Evolutionary conservation across 768 basidiomycete genomes (phyloP), one percentile per base, ranked within the genome.

Genomic region (Collybiopsis confluens): DNA sequence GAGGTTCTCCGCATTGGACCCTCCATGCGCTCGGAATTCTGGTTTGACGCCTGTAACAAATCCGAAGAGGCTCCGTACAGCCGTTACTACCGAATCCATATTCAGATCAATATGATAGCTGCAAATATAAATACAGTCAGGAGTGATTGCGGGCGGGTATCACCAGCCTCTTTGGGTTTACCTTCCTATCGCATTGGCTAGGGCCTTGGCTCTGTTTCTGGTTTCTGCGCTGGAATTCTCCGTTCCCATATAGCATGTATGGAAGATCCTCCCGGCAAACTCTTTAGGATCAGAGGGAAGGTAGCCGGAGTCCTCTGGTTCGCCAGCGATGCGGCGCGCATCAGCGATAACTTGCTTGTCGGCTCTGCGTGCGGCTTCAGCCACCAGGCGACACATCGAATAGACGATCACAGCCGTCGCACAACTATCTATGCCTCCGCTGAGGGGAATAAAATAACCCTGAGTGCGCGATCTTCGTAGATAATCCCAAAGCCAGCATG

Each of bases 401-500:
- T 85, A 91, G 1, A 97, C 91, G 59, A 99, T 98, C 42, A 91
- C 83, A 1, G 97, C 89, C 2, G 97, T 99, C 1, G 97, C 93
- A 63, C 97, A 99, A 61, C 92, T 94, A 67, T 99, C 97, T 53
- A 99, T 92, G 15, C 97, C 97, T 24, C 47, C 52, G n/a, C 43
- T 53, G 42, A 45, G 52, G n/a, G 52, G 52, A n/a, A 98, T 71
- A 63, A 98, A 98, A 71, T 95, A 98, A 2, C 97, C 97, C 59
- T 93, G 90, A 0, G 88, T 92, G 8, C 91, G 78, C 4, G 96
- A 98, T 41, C 97, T 84, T 35, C 97, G 81, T 27, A 99, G 82
- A 64, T 98, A 99, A 66, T 99, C 97, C 97, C 97, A 99, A n/a
- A 99, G 76, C 97, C 97, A 99, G 65, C 97, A 98, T 15, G 96